phyloP scores from a whole-genome alignment of 2,329 filamentous ascomycete species.

The Aphanoascus verrucosus region DNA sequence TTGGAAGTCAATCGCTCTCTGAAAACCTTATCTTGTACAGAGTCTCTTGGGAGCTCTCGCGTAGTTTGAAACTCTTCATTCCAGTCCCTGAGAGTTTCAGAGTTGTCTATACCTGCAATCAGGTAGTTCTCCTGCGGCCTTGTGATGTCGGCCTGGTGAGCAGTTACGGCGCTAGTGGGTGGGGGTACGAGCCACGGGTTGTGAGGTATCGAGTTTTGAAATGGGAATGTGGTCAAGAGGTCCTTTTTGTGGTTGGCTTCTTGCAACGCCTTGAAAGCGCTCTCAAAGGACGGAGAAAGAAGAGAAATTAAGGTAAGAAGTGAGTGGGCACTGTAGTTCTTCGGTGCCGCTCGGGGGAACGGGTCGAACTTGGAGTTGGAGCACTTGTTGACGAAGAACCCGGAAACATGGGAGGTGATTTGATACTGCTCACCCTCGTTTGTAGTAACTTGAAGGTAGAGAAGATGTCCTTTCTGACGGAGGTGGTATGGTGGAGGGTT shows the following conservation, averaged over 20 bases:
- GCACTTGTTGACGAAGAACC: conserved; percentile 95
- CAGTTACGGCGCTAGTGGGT: conserved; percentile 48
- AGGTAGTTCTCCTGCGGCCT: conserved; percentile 88
- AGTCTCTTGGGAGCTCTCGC: conserved; percentile 83
- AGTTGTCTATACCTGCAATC: conserved; percentile 81
- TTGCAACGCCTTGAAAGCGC: conserved; percentile 65
- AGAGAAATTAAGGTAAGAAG: conserved; percentile 67
- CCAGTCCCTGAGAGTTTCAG: conserved; percentile 92
- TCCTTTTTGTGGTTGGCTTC: conserved; percentile 78
- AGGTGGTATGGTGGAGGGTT: conserved; percentile 90
- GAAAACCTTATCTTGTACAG: conserved; percentile 91
- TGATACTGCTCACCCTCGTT: conserved; percentile 92
- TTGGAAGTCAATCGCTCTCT: conserved; percentile 88
- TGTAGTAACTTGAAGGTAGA: conserved; percentile 81
- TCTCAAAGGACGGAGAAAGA: conserved; percentile 72
- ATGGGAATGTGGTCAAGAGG: conserved; percentile 83
- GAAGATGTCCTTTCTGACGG: conserved; percentile 78
- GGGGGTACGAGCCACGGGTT: conserved; percentile 83
- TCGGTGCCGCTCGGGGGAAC: conserved; percentile 64
- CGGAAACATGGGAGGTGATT: conserved; percentile 84
- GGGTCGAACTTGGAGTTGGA: conserved; percentile 94
- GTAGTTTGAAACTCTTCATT: conserved; percentile 99
- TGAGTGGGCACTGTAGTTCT: conserved; percentile 71
- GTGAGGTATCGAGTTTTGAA: conserved; percentile 86
- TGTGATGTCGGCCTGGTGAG: conserved; percentile 73